Evolutionary conservation across 225 moss, liverwort and hornwort genomes (phyloP).

Genomic region (Antitrichia curtipendula): DNA sequence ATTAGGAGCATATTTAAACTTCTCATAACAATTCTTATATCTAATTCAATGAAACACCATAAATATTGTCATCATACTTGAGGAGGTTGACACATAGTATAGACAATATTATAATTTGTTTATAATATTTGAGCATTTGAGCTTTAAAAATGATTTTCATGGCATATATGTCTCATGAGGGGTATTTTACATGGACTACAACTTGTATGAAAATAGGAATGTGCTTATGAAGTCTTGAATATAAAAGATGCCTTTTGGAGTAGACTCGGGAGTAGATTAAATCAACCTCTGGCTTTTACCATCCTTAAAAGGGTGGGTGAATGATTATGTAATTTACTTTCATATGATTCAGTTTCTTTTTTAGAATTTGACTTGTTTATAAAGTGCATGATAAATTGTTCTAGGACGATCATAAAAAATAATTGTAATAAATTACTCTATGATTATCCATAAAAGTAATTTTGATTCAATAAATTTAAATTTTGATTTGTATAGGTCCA

Average conservation of each 20-base stretch:
- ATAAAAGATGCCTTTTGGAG: not conserved
- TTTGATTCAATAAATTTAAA: no score
- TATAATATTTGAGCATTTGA: not conserved
- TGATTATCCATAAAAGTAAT: no score
- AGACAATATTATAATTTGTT: not conserved
- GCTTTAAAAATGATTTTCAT: not conserved
- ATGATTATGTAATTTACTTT: not conserved
- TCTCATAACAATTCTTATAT: not conserved
- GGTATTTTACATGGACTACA: not conserved
- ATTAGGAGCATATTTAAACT: not conserved
- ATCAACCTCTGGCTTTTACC: not conserved
- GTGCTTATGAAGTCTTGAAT: not conserved
- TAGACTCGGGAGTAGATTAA: no score
- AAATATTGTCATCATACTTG: not conserved
- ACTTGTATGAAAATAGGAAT: accelerated
- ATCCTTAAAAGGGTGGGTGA: not conserved
- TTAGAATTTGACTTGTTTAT: no score
- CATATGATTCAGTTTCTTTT: not conserved
- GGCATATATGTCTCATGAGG: not conserved
- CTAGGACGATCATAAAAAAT: no score
- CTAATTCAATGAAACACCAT: no score
- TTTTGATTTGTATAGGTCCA: not conserved
- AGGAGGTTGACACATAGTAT: accelerated
- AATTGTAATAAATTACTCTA: no score
- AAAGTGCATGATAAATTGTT: no score